These are phyloP conservation scores for Cladophialophora yegresii DNA, from an alignment of 2,329 filamentous ascomycete species.

Conservation along the genomic window DNA sequence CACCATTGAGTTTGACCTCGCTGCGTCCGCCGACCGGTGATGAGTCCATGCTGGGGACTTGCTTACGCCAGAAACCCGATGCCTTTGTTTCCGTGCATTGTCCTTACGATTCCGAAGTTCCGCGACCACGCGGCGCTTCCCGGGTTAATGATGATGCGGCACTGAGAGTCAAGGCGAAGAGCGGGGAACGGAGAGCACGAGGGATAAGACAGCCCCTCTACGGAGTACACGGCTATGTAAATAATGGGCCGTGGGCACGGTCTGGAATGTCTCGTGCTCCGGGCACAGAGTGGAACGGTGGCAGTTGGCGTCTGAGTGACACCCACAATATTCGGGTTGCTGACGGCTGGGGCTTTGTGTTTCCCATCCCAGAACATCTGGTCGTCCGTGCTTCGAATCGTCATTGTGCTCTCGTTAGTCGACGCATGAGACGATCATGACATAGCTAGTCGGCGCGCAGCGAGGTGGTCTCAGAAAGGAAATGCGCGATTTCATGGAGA, in stretches of 20 bases:
- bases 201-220: neutral
- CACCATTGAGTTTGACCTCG: neutral
- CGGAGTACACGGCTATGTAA: no score
- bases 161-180: neutral
- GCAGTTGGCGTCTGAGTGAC: constrained; percentile 12
- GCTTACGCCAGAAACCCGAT: neutral
- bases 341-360: constrained; percentile 2
- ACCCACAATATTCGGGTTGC: neutral
- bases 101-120: neutral
- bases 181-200: neutral
- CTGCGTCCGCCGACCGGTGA: neutral
- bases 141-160: constrained; percentile 18
- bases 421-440: neutral
- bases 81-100: neutral
- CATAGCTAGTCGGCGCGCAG: neutral
- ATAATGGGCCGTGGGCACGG: neutral
- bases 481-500: constrained; percentile 1
- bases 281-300: neutral
- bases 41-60: neutral
- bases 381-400: neutral
- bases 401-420: neutral
- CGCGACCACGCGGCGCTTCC: neutral
- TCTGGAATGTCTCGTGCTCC: constrained; percentile 17
- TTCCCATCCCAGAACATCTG: neutral
- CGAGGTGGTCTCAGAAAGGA: neutral